A percentile compares a stretch with the other conserved stretches of the same genome.
These are phyloP conservation scores for Chalaropsis ovoidea DNA, from an alignment of 2,329 filamentous ascomycete genomes.

Conservation along the genomic window DNA sequence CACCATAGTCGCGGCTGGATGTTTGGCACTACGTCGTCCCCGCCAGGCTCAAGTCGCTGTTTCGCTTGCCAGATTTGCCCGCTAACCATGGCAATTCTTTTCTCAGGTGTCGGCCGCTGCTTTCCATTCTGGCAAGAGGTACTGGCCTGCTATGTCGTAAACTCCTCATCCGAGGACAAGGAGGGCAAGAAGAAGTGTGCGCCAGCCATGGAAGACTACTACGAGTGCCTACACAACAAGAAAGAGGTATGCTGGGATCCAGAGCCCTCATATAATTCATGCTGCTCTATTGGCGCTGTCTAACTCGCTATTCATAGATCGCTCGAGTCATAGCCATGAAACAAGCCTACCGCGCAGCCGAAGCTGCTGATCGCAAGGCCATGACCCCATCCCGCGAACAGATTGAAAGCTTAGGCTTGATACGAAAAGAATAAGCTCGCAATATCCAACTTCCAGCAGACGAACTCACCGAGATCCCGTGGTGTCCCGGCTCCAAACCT, in stretches of 20 bases:
- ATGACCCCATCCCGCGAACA: conserved; percentile 73
- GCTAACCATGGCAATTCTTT: conserved; percentile 10
- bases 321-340: conserved; percentile 70
- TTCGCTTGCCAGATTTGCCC: not conserved
- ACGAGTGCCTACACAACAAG: conserved; percentile 96
- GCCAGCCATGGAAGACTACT: conserved; percentile 86
- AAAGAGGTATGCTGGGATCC: conserved; percentile 66
- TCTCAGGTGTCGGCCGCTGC: conserved; percentile 60
- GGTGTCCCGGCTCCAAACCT: not conserved
- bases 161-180: conserved; percentile 67
- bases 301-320: conserved; percentile 43
- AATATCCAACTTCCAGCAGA: not conserved
- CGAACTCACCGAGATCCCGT: not conserved
- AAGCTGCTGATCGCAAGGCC: conserved; percentile 51
- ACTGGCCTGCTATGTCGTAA: conserved; percentile 94
- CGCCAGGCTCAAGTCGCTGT: not conserved
- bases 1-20: not conserved
- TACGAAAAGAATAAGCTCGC: conserved; percentile 72
- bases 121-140: conserved; percentile 99
- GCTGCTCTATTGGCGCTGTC: not conserved
- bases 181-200: conserved; percentile 80
- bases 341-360: conserved; percentile 70
- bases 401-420: conserved; percentile 75
- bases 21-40: not conserved
- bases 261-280: no score